Base-by-base conservation (phyloP, 441 rosid species). In the Mallotus japonicus region DNA sequence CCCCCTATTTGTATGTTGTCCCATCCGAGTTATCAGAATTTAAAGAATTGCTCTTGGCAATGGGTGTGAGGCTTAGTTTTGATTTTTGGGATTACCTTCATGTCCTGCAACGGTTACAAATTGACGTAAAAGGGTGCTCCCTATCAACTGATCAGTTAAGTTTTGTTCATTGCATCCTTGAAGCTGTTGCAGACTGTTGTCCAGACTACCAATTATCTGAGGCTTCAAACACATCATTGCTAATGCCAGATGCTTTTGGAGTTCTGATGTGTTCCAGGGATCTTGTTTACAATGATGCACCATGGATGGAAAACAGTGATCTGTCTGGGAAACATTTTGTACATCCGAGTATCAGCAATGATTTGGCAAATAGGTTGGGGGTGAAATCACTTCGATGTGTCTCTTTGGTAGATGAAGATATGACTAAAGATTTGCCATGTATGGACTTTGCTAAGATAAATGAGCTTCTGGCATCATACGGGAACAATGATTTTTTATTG, bases 281-380 rank as follows among this genome's bases (percentile, higher is more conserved):
- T 79, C 92, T 95, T 77, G 85, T 92, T n/a, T 91, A 88, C 83
- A 93, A 95, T 80, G 99, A 95, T 82, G 99, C 99, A 74, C 98
- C 98, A n/a, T 95, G 99, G 99, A 93, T 95, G 72, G 98, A 95
- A 83, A 85, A 79, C 72, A 81, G 78, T 84, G 79, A 86, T 54
- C 83, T 91, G 71, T 73, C 76, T 74, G 97, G 87, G 83, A 95
- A 91, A 76, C 86, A 82, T 75, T 90, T 95, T 85, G 84, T 95
- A 71, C 99, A 95, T 84, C 88, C 92, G 62, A 81, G 88, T 82
- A 85, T 95, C 80, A 84, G 83, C 88, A 89, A 87, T 85, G 98
- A 91, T 75, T 82, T 95, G 90, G 99, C 98, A 46, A 83, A 82
- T 72, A 89, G 80, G 78, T 83, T 95, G 83, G 99, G 99, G 56